Base-by-base conservation (phyloP, 2,329 filamentous ascomycete genomes). In the Fonsecaea pugnacius region DNA sequence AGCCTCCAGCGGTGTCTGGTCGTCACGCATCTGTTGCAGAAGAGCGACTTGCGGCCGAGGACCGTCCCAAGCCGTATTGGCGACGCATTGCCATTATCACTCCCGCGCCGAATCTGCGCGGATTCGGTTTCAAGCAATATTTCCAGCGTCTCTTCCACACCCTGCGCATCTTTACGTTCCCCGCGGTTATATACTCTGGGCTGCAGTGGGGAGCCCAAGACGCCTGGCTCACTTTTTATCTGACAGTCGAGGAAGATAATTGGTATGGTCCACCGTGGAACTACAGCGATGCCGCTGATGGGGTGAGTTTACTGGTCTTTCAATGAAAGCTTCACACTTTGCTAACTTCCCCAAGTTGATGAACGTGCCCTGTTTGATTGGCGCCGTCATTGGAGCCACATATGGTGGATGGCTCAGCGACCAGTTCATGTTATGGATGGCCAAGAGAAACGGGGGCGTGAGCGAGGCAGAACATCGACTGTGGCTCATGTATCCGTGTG, bases 141-240 rank as follows among this genome's bases (percentile, higher is more conserved):
- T 72, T 79, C 32, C 72, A 76, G 46, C 83, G 84, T 1, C 76
- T 87, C 2, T 82, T 81, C 68, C 82, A 86, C 68, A 86, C 82
- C 0, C 74, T 86, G 57, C 80, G 83, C n/a, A 76, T 86, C 48
- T 86, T 86, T 70, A 78, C 79, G 1, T 86, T 86, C 64, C 84
- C 84, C 0, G 84, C 84, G 1, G 83, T 86, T 9, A 78, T 84
- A 67, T 86, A 82, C 66, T 83, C 83, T 2, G 84, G 84, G 8
- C 72, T 86, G 27, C 84, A 86, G 70, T 87, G 84, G 84, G 84
- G 84, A 3, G 78, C 83, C 33, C 85, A 87, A 72, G 84, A 86
- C 67, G 83, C 84, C n/a, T 86, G 84, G 74, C 74, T 87, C 24
- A 83, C 82, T 1, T 86, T 87, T 71, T 86, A 87, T 67, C 76